Conservation (phyloP, 2,329 filamentous ascomycete species). For the Epichloe bromicola region DNA sequence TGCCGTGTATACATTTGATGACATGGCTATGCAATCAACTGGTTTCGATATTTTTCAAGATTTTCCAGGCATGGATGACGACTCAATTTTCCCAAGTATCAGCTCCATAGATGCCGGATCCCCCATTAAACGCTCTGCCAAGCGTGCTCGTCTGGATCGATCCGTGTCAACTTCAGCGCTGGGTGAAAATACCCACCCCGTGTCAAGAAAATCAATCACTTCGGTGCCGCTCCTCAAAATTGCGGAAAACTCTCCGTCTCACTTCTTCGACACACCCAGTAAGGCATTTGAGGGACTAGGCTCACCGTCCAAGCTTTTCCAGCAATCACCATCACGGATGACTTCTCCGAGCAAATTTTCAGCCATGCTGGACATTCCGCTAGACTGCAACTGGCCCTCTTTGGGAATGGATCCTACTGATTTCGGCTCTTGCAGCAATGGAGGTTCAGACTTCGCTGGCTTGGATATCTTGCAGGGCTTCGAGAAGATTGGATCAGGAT, state of each 20-base stretch:
- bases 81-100: slow-evolving; percentile 23
- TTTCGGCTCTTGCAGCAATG: slow-evolving; percentile 30
- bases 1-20: slow-evolving; percentile 32
- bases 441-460: slow-evolving; percentile 42
- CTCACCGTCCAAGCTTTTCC: slow-evolving; percentile 41
- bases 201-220: slow-evolving; percentile 36
- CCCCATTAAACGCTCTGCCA: slow-evolving; percentile 47
- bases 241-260: slow-evolving; percentile 25
- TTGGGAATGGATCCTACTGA: slow-evolving; percentile 25
- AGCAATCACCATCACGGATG: slow-evolving; percentile 20
- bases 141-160: slow-evolving; percentile 49
- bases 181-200: slow-evolving; percentile 43
- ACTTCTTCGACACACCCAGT: slow-evolving; percentile 41
- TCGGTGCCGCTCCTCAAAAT: slow-evolving; percentile 39
- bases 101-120: slow-evolving; percentile 44
- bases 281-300: slow-evolving; percentile 41
- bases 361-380: slow-evolving; percentile 19
- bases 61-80: slow-evolving; percentile 16
- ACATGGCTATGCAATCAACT: slow-evolving; percentile 34
- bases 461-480: slow-evolving; percentile 67
- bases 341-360: slow-evolving; percentile 40
- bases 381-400: slow-evolving; percentile 26
- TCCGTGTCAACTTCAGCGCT: slow-evolving; percentile 50
- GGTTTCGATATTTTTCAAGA: slow-evolving; percentile 52
- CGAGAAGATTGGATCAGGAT: slow-evolving; percentile 52